Conservation (phyloP, 2,329 filamentous ascomycete species). For the Claviceps cyperi region DNA sequence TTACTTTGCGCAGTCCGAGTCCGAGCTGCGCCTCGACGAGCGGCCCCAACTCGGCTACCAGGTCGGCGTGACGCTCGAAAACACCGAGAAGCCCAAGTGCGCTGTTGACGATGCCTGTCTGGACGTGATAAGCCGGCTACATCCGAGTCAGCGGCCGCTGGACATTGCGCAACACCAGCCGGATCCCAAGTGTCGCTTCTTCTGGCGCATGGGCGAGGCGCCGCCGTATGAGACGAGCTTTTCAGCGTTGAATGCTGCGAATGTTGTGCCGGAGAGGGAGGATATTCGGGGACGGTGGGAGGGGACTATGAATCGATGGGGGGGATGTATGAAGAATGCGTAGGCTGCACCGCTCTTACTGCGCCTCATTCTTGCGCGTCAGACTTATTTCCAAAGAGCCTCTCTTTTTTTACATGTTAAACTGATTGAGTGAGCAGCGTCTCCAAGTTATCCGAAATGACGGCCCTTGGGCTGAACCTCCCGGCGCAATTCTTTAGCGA, state of each 20-base stretch:
- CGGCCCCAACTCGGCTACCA: constrained; percentile 45
- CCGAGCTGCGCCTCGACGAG: constrained; percentile 33
- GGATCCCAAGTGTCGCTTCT: constrained; percentile 49
- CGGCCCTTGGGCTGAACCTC: constrained; percentile 40
- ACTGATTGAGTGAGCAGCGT: constrained; percentile 24
- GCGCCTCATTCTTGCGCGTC: neutral
- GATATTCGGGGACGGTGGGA: constrained; percentile 37
- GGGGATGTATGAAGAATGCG: constrained; percentile 45
- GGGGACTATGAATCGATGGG: constrained; percentile 42
- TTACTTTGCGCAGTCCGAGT: constrained; percentile 45
- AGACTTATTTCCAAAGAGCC: neutral
- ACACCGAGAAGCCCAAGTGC: constrained; percentile 50
- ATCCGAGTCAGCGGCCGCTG: constrained; percentile 39
- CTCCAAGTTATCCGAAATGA: constrained; percentile 42
- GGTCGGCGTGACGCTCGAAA: constrained; percentile 46
- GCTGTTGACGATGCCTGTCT: constrained; percentile 47
- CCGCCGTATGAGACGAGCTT: constrained; percentile 41
- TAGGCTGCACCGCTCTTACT: constrained; percentile 15
- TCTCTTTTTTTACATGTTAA: neutral
- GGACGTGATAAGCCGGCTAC: constrained; percentile 38
- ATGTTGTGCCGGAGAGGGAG: constrained; percentile 36
- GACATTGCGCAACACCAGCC: constrained; percentile 42
- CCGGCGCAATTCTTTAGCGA: constrained; percentile 37
- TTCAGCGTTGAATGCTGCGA: constrained; percentile 38
- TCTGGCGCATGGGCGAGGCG: constrained; percentile 43